Evolutionary conservation across 2,329 filamentous ascomycete species (phyloP).

Genomic region (Pyricularia sp.): DNA sequence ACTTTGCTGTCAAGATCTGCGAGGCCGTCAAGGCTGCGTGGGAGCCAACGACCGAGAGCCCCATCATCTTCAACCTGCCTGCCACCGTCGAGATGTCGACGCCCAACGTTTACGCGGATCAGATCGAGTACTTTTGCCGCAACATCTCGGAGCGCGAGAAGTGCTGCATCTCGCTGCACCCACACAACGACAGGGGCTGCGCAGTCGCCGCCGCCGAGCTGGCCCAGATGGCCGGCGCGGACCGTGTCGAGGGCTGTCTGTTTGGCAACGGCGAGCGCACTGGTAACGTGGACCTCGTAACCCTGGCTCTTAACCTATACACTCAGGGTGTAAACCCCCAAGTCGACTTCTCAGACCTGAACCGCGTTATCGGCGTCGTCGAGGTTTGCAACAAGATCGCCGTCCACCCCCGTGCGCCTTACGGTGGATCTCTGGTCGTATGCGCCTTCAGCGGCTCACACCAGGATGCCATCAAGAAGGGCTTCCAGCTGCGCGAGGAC

Average conservation of each 20-base stretch:
- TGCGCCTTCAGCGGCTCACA: slow-evolving; percentile 88
- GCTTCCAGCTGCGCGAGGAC: slow-evolving; percentile 62
- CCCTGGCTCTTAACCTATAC: slow-evolving; percentile 85
- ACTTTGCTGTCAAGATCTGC: slow-evolving; percentile 76
- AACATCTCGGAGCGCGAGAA: slow-evolving; percentile 70
- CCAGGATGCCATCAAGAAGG: slow-evolving; percentile 95
- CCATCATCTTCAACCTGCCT: slow-evolving; percentile 93
- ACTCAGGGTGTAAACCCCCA: slow-evolving; percentile 81
- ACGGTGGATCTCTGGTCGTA: slow-evolving; percentile 84
- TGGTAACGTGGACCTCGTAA: slow-evolving; percentile 92
- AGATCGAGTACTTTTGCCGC: slow-evolving; percentile 90
- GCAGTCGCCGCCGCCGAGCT: slow-evolving; percentile 84
- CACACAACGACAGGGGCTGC: slow-evolving; percentile 90
- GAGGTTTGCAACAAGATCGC: slow-evolving; percentile 94
- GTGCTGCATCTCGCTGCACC: slow-evolving; percentile 81
- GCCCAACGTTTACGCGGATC: slow-evolving; percentile 91
- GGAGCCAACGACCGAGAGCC: slow-evolving; percentile 69
- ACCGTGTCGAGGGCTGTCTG: slow-evolving; percentile 86
- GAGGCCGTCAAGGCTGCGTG: slow-evolving; percentile 91
- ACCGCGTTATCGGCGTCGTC: slow-evolving; percentile 75
- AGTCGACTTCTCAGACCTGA: slow-evolving; percentile 87
- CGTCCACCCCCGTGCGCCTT: slow-evolving; percentile 80
- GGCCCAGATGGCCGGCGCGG: slow-evolving; percentile 92
- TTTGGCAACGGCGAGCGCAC: slow-evolving; percentile 95
- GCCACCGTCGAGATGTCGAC: slow-evolving; percentile 94